Percentiles rank a stretch among this genome's conserved stretches.
These are phyloP conservation scores for Crithidia bombi DNA, from an alignment of 208 protist species.

Conservation along the genomic window DNA sequence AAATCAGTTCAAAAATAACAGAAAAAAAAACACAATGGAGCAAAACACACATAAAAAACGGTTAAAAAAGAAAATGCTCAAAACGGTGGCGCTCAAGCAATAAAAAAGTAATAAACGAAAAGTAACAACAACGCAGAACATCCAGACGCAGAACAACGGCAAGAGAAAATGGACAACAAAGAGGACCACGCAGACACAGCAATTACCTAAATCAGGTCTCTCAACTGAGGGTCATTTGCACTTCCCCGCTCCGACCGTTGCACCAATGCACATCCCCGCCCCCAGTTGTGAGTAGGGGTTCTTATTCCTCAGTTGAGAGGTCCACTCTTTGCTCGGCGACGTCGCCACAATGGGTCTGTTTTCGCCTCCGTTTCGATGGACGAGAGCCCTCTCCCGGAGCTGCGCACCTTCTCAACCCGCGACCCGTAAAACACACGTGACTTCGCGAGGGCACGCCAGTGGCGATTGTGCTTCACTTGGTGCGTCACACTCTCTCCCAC, in stretches of 20 bases:
- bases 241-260: no score
- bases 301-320: neutral
- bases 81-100: no score
- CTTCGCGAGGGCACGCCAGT: neutral
- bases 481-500: neutral
- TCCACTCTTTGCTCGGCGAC: neutral
- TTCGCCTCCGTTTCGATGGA: neutral
- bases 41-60: neutral
- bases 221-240: no score
- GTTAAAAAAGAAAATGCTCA: neutral
- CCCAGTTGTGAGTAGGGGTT: neutral
- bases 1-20: constrained; percentile 9
- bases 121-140: neutral
- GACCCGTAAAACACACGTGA: neutral
- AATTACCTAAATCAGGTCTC: no score
- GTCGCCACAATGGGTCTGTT: neutral
- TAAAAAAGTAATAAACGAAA: neutral
- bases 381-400: neutral
- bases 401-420: neutral
- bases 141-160: neutral
- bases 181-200: no score
- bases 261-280: no score
- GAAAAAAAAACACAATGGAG: neutral
- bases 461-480: neutral
- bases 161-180: neutral